Percentiles rank a stretch among this genome's conserved stretches.
phyloP scores from a whole-genome alignment of 2,329 filamentous ascomycete genomes.

The Aspergillus pseudonomiae region DNA sequence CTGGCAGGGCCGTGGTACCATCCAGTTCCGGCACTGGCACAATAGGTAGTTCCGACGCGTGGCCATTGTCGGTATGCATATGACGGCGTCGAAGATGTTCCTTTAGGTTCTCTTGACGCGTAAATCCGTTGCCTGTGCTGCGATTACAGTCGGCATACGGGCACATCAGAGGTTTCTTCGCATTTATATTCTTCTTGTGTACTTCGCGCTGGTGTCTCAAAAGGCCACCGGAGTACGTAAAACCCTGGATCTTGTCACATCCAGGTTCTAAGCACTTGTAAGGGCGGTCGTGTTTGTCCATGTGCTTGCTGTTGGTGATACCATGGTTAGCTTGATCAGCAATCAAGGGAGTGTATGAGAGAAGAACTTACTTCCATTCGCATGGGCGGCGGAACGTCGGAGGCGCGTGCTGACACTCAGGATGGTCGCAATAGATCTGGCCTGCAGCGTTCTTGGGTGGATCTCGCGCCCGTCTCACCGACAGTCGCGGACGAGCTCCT shows the following conservation, averaged over 20 bases:
- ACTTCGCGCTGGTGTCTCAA: slow-evolving; percentile 91
- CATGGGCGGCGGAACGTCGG: slow-evolving; percentile 78
- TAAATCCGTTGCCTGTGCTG: slow-evolving; percentile 85
- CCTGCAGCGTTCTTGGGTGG: slow-evolving; percentile 68
- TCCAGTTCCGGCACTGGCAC: slow-evolving; percentile 35
- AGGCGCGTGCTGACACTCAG: slow-evolving; percentile 67
- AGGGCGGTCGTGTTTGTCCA: slow-evolving; percentile 95
- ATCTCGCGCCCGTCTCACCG: slow-evolving; percentile 50
- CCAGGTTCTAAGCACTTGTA: slow-evolving; percentile 83
- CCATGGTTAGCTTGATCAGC: slow-evolving; percentile 23
- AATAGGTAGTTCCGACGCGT: slow-evolving; percentile 34
- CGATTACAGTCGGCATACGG: slow-evolving; percentile 87
- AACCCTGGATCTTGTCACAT: slow-evolving; percentile 89
- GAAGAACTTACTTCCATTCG: slow-evolving; percentile 81
- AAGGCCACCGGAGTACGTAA: slow-evolving; percentile 91
- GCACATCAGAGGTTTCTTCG: slow-evolving; percentile 84
- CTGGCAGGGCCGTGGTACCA: slow-evolving; percentile 33
- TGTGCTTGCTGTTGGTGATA: slow-evolving; percentile 73
- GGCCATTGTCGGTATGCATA: slow-evolving; percentile 51
- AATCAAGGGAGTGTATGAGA: slow-evolving; percentile 4
- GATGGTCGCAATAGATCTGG: slow-evolving; percentile 74
- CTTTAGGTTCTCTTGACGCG: slow-evolving; percentile 88
- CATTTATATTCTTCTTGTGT: slow-evolving; percentile 84
- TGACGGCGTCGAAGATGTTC: slow-evolving; percentile 94
- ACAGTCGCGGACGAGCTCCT: slow-evolving; percentile 43